Evolutionary conservation across 805 yeast genomes (phyloP).

Genomic region (Geotrichum ghanense): DNA sequence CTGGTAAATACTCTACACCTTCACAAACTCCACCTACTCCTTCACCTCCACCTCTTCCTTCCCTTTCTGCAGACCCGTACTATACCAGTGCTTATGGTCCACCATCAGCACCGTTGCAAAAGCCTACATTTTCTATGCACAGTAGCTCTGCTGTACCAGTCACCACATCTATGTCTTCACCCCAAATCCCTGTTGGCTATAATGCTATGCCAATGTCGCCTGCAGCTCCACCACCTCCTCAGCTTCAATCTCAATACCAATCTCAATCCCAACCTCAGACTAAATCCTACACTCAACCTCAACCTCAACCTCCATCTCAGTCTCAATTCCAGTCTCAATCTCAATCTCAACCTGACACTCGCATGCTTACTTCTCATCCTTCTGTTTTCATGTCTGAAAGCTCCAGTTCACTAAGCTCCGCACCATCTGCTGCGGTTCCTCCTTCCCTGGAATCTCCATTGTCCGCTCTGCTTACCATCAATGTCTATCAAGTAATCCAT

Average conservation of each 20-base stretch:
- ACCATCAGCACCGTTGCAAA: not conserved
- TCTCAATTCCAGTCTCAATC: too few relatives aligned
- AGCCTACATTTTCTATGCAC: too few relatives aligned
- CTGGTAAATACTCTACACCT: conserved; percentile 1
- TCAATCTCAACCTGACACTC: too few relatives aligned
- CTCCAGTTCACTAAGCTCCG: not conserved
- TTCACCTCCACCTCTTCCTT: not conserved
- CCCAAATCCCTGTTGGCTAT: conserved; percentile 2
- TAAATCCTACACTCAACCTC: not conserved
- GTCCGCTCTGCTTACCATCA: conserved; percentile 20
- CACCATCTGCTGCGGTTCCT: not conserved
- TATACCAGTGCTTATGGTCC: not conserved
- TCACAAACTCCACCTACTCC: conserved; percentile 3
- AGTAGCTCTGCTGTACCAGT: too few relatives aligned
- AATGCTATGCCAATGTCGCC: conserved; percentile 1
- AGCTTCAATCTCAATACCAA: conserved; percentile 5
- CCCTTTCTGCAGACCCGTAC: not conserved
- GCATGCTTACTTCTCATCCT: too few relatives aligned
- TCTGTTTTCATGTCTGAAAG: not conserved
- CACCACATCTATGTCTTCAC: conserved; percentile 4
- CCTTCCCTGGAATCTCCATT: conserved; percentile 1
- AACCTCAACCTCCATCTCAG: too few relatives aligned
- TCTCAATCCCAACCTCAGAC: not conserved
- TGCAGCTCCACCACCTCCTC: conserved; percentile 1
- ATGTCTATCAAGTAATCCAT: conserved; percentile 61